phyloP scores from a whole-genome alignment of 2,329 filamentous ascomycete species.

The Lecanicillium sp. region DNA sequence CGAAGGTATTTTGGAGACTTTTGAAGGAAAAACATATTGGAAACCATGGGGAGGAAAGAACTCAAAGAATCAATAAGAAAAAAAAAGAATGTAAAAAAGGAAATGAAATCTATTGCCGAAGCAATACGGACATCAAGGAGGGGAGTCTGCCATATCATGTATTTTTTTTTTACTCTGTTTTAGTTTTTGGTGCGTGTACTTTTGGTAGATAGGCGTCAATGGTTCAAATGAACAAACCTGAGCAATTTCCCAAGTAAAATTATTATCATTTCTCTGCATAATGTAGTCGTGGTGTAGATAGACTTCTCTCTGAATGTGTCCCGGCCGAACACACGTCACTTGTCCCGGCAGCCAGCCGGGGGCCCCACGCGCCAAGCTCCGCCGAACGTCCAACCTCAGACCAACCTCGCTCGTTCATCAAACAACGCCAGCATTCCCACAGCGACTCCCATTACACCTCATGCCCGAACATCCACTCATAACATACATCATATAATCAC shows the following conservation, averaged over 20 bases:
- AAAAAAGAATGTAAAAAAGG: conserved; percentile 1
- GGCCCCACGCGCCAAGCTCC: neutral
- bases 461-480: neutral
- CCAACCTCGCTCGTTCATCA: neutral
- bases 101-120: neutral
- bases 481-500: neutral
- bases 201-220: no score
- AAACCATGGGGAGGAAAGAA: no score
- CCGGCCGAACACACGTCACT: conserved; percentile 3
- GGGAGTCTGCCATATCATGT: neutral
- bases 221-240: no score
- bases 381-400: neutral
- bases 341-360: neutral
- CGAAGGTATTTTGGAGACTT: no score
- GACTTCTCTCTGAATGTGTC: no score
- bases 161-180: neutral
- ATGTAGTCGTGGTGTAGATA: neutral
- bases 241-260: no score
- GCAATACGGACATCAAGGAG: neutral
- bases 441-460: no score
- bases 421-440: neutral
- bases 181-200: neutral
- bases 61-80: neutral
- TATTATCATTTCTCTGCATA: no score
- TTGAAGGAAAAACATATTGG: conserved; percentile 14